Conservation (phyloP, 495 filamentous ascomycete species). For the Opeltia flavorubescens region DNA sequence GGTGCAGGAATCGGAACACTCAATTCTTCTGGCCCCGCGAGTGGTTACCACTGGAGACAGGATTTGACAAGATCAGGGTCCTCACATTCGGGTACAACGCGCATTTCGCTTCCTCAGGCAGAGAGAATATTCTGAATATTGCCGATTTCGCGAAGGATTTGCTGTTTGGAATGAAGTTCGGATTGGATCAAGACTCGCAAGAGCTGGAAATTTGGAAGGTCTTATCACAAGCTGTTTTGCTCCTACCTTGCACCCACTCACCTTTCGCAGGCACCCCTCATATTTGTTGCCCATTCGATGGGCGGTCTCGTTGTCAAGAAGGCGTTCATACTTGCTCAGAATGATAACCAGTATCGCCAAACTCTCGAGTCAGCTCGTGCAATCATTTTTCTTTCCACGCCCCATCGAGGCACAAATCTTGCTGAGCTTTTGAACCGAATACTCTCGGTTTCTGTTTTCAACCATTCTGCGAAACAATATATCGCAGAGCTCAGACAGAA, state of each 20-base stretch:
- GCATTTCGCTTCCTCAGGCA: slow-evolving; percentile 10
- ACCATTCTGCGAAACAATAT: slow-evolving; percentile 21
- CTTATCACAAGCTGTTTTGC: background rate
- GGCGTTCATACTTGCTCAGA: slow-evolving; percentile 25
- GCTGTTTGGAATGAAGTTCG: slow-evolving; percentile 20
- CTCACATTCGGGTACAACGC: slow-evolving; percentile 29
- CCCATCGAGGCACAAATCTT: slow-evolving; percentile 32
- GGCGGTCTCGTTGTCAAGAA: slow-evolving; percentile 34
- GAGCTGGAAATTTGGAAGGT: slow-evolving; percentile 14
- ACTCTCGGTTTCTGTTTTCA: slow-evolving; percentile 15
- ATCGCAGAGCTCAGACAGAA: slow-evolving; percentile 27
- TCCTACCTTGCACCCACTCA: background rate
- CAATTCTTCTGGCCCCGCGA: slow-evolving; percentile 20
- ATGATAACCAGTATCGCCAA: slow-evolving; percentile 23
- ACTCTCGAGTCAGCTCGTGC: slow-evolving; percentile 22
- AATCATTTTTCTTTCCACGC: slow-evolving; percentile 34
- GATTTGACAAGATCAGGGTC: slow-evolving; percentile 18
- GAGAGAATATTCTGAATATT: slow-evolving; percentile 11
- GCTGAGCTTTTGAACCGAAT: slow-evolving; percentile 26
- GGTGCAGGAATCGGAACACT: slow-evolving; percentile 17
- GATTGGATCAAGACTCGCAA: slow-evolving; percentile 10
- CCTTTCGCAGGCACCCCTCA: slow-evolving; percentile 16
- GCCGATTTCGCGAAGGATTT: slow-evolving; percentile 26
- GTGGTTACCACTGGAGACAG: slow-evolving; percentile 23
- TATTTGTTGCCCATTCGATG: slow-evolving; percentile 32